Percentiles rank a stretch among this genome's conserved stretches.
phyloP scores from a whole-genome alignment of 2,329 filamentous ascomycete genomes.

The Aspergillus pseudotamarii region DNA sequence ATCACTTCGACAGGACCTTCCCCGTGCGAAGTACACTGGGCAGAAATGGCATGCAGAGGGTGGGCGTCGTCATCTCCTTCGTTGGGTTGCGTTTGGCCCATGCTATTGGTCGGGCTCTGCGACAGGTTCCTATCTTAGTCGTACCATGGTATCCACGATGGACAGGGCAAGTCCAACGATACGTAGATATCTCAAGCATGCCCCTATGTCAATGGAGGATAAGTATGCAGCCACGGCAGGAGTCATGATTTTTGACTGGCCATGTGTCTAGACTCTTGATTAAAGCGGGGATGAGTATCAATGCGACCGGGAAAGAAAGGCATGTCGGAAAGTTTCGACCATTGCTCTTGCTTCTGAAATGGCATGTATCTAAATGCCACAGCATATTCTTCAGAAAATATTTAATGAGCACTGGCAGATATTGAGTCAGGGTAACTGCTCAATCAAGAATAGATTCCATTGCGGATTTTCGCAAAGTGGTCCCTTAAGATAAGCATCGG shows the following conservation, averaged over 20 bases:
- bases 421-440: background rate
- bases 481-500: background rate
- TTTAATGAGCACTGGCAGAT: background rate
- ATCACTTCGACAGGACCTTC: background rate
- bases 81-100: background rate
- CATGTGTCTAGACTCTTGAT: slow-evolving; percentile 3
- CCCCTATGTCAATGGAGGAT: background rate
- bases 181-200: background rate
- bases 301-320: background rate
- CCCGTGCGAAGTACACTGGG: background rate
- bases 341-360: background rate
- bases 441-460: background rate
- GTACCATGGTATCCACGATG: background rate
- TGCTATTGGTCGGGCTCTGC: background rate
- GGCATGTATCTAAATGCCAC: background rate
- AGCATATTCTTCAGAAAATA: background rate
- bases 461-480: background rate
- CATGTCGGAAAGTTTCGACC: background rate
- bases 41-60: background rate
- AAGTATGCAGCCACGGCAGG: slow-evolving; percentile 1
- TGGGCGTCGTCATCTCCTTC: slow-evolving; percentile 4
- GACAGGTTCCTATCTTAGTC: slow-evolving; percentile 1
- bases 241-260: slow-evolving; percentile 2
- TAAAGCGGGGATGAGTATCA: slow-evolving; percentile 5
- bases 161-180: background rate